A percentile compares a stretch with the other conserved stretches of the same genome.
Evolutionary conservation across 2,329 filamentous ascomycete genomes (phyloP).

Genomic region (Tolypocladium cylindrosporum): DNA sequence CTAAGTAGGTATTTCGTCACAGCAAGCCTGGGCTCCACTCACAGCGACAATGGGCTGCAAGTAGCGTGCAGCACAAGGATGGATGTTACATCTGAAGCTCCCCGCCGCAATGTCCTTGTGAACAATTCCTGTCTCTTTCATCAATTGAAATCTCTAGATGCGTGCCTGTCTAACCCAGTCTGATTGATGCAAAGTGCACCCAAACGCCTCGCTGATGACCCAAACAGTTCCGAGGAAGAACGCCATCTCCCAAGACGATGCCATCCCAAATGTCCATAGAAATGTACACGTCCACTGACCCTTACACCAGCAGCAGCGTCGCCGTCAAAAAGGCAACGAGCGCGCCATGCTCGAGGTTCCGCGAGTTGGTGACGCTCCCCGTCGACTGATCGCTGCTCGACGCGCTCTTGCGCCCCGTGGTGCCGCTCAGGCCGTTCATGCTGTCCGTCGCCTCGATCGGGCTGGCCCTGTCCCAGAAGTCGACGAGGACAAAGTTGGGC

Average conservation of each 20-base stretch:
- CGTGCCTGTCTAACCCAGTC: background rate
- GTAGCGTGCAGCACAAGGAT: too few relatives aligned
- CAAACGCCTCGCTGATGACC: background rate
- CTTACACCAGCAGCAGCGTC: constrained; percentile 25
- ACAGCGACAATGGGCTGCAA: too few relatives aligned
- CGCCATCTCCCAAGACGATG: background rate
- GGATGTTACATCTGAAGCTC: too few relatives aligned
- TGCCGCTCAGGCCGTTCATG: constrained; percentile 46
- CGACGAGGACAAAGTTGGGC: constrained; percentile 68
- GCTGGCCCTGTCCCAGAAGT: constrained; percentile 68
- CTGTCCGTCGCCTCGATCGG: constrained; percentile 59
- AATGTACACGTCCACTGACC: background rate
- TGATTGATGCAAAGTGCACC: background rate
- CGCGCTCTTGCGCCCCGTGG: constrained; percentile 22
- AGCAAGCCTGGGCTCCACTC: too few relatives aligned
- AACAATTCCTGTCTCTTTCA: background rate
- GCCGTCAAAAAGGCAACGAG: constrained; percentile 33
- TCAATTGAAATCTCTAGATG: background rate
- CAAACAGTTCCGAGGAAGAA: background rate
- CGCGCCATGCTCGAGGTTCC: constrained; percentile 23
- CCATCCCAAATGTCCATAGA: background rate
- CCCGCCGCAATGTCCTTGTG: too few relatives aligned
- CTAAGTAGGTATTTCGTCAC: too few relatives aligned
- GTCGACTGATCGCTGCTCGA: constrained; percentile 7
- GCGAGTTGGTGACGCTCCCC: constrained; percentile 4